These are phyloP conservation scores for Fusarium albosuccineum DNA, from an alignment of 2,329 filamentous ascomycete genomes.

Conservation along the genomic window DNA sequence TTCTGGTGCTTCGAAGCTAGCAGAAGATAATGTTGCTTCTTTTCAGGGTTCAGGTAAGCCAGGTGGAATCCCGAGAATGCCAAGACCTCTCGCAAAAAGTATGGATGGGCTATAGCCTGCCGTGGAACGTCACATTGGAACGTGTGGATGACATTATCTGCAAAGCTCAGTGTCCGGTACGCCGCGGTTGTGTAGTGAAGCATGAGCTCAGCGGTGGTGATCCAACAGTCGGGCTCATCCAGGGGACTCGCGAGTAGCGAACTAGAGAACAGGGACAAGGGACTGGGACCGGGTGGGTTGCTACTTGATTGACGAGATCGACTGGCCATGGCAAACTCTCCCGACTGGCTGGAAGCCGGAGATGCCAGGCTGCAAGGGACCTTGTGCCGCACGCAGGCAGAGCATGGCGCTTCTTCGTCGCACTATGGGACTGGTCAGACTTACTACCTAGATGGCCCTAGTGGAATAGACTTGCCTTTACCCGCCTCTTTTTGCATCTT, in stretches of 20 bases:
- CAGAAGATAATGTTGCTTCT: conserved; percentile 10
- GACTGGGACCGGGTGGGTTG: not conserved
- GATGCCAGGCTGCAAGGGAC: conserved; percentile 28
- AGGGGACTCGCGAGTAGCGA: conserved; percentile 12
- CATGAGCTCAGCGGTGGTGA: conserved; percentile 33
- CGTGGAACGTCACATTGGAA: conserved; percentile 33
- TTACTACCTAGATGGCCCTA: not conserved
- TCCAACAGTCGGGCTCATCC: conserved; percentile 25
- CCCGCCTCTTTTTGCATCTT: conserved; percentile 31
- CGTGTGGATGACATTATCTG: conserved; percentile 14
- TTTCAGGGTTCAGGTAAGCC: conserved; percentile 27
- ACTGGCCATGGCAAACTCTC: not conserved
- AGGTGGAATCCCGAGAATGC: conserved; percentile 35
- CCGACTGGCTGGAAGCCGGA: not conserved
- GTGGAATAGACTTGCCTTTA: conserved; percentile 11
- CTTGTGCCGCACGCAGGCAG: conserved; percentile 30
- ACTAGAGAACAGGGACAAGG: conserved; percentile 20
- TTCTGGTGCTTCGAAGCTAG: conserved; percentile 38
- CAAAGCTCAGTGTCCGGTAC: conserved; percentile 33
- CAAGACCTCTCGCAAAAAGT: conserved; percentile 33
- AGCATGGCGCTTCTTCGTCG: conserved; percentile 27
- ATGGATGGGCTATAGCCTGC: conserved; percentile 27
- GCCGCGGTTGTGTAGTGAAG: conserved; percentile 37
- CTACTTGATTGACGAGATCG: conserved; percentile 20
- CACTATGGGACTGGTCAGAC: conserved; percentile 14